phyloP scores from a whole-genome alignment of 352 stramenopile species.

The Phytophthora pisi region DNA sequence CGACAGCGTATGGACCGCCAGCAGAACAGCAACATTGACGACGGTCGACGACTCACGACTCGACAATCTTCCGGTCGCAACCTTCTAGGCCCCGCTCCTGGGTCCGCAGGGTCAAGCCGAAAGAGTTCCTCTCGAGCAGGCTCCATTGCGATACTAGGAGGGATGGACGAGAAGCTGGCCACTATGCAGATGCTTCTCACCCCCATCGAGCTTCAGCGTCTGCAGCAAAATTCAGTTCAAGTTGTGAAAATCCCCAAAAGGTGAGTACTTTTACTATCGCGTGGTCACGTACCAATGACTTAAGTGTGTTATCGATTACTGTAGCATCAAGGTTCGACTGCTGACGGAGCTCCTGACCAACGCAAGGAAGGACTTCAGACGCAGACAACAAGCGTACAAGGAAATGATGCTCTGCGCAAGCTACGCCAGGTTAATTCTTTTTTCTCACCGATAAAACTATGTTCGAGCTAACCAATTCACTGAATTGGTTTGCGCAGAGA shows the following conservation, averaged over 20 bases:
- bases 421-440: slow-evolving; percentile 49
- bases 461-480: not conserved
- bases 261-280: slow-evolving; percentile 17
- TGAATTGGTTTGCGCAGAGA: slow-evolving; percentile 29
- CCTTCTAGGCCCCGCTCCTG: slow-evolving; percentile 19
- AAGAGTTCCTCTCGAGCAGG: slow-evolving; percentile 8
- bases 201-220: slow-evolving; percentile 74
- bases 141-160: slow-evolving; percentile 44
- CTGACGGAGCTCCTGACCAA: slow-evolving; percentile 53
- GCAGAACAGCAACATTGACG: slow-evolving; percentile 12
- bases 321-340: slow-evolving; percentile 66
- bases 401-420: slow-evolving; percentile 54
- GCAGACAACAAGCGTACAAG: slow-evolving; percentile 49
- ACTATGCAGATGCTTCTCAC: slow-evolving; percentile 82
- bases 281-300: not conserved
- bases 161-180: slow-evolving; percentile 67
- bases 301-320: not conserved
- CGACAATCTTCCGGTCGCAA: slow-evolving; percentile 21
- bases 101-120: slow-evolving; percentile 22
- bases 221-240: slow-evolving; percentile 64
- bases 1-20: slow-evolving; percentile 67
- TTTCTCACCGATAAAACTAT: not conserved
- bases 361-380: slow-evolving; percentile 51
- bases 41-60: slow-evolving; percentile 16
- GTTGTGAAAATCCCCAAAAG: slow-evolving; percentile 75